Evolutionary conservation across 2,329 filamentous ascomycete species (phyloP), one percentile per base, ranked within the genome.

Genomic region (Colletotrichum costaricense): DNA sequence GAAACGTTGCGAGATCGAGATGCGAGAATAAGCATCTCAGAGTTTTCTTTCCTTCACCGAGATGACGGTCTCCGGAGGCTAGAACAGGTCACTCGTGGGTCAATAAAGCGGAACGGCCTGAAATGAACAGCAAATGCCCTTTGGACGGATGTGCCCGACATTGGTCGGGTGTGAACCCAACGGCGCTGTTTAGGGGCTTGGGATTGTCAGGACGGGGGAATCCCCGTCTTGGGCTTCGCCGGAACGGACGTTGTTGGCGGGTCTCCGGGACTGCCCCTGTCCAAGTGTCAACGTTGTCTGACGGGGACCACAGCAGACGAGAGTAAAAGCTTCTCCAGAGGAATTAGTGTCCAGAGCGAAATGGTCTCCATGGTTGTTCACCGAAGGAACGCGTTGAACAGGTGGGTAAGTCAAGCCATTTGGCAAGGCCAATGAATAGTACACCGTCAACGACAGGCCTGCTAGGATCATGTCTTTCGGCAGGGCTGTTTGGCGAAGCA

Each of bases 401-500:
- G 42, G 42, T 26, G 33, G 28, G 28, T 28, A 9, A 19, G 33
- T 35, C 42, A 22, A 54, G 46, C n/a, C 46, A 35, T 16, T 2
- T 6, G 42, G 14, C 24, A 33, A 16, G 16, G 9, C 11, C 33
- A 35, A 42, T 42, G 38, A 3, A 42, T 16, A 19, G 38, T 19
- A 42, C 6, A 7, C 30, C 38, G 16, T 30, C n/a, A 52, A 35
- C 26, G 22, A 65, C 26, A 22, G 49, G 62, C 16, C 55, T 63
- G 57, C 63, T 30, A 22, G 54, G 57, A 19, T 19, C 49, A 38
- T 33, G 59, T 46, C 49, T 69, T 69, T 56, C 42, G 33, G 67
- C 60, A 70, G 49, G 67, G 70, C 70, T 73, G 67, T 70, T 12
- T 70, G 70, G 70, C 70, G 70, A 73, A 38, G 62, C 12, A 14